Evolutionary conservation across 345 rosid genomes (phyloP).

Genomic region (Citrus hindsii): DNA sequence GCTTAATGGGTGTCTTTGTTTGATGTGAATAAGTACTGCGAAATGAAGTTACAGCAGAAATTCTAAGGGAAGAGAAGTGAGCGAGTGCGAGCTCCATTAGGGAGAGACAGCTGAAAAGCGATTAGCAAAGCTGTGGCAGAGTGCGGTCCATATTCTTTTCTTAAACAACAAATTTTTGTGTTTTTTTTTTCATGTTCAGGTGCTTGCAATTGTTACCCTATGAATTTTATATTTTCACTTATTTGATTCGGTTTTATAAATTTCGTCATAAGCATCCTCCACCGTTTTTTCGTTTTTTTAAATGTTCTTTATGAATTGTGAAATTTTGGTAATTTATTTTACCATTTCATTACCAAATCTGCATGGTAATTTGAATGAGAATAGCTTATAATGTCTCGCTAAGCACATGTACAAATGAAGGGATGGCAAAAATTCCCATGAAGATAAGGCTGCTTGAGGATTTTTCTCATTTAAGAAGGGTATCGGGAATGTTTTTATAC

Average conservation of each 20-base stretch:
- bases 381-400: too few species aligned
- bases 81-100: conserved; percentile 47
- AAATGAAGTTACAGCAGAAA: conserved; percentile 27
- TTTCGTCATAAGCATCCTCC: background rate
- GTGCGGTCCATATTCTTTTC: too few species aligned
- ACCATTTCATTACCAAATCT: too few species aligned
- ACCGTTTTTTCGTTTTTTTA: too few species aligned
- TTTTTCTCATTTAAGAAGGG: too few species aligned
- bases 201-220: background rate
- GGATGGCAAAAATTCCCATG: too few species aligned
- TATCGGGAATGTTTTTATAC: fast-evolving
- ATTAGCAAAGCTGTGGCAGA: background rate
- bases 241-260: background rate
- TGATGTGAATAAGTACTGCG: conserved; percentile 17
- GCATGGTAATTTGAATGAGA: too few species aligned
- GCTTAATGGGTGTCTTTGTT: conserved; percentile 13
- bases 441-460: fast-evolving
- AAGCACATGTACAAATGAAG: too few species aligned
- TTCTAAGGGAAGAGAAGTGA: conserved; percentile 23
- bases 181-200: background rate
- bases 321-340: too few species aligned
- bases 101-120: background rate
- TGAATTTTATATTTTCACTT: background rate
- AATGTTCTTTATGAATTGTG: too few species aligned
- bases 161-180: background rate